A percentile compares a stretch with the other conserved stretches of the same genome.
Evolutionary conservation across 768 basidiomycete species (phyloP).

Genomic region (Leccinum sublutescens): DNA sequence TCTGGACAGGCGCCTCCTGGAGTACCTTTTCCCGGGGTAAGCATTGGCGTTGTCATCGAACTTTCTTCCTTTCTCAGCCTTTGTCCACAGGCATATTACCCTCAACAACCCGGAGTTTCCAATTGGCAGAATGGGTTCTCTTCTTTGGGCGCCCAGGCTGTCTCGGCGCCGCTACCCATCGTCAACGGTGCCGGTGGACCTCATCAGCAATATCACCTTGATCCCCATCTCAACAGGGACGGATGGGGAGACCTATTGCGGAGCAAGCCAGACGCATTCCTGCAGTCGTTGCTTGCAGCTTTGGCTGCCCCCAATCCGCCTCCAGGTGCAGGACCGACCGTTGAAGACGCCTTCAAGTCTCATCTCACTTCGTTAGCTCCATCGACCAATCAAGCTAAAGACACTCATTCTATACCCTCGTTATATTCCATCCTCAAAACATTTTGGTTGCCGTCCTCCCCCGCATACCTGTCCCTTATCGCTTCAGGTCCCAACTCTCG

Average conservation of each 20-base stretch:
- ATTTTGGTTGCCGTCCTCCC: slow-evolving; percentile 81
- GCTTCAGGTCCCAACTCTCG: slow-evolving; percentile 67
- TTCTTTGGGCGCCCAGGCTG: slow-evolving; percentile 23
- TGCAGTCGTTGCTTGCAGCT: slow-evolving; percentile 54
- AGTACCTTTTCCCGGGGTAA: slow-evolving; percentile 33
- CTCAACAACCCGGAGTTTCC: slow-evolving; percentile 32
- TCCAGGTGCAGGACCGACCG: slow-evolving; percentile 56
- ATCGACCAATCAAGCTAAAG: slow-evolving; percentile 40
- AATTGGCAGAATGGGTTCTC: slow-evolving; percentile 31
- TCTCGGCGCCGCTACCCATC: slow-evolving; percentile 36
- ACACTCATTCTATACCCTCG: slow-evolving; percentile 57
- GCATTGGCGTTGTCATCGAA: background rate
- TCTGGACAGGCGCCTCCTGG: slow-evolving; percentile 25
- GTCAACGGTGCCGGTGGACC: slow-evolving; percentile 24
- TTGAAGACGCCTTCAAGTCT: slow-evolving; percentile 77
- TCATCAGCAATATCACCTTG: slow-evolving; percentile 37
- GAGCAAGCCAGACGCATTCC: slow-evolving; percentile 54
- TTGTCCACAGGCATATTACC: slow-evolving; percentile 30
- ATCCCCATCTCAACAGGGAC: slow-evolving; percentile 53
- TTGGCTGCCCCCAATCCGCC: slow-evolving; percentile 64
- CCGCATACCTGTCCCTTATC: slow-evolving; percentile 72
- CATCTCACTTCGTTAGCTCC: slow-evolving; percentile 67
- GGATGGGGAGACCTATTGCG: slow-evolving; percentile 65
- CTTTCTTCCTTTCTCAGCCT: slow-evolving; percentile 1
- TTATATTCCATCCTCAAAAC: slow-evolving; percentile 78